These are phyloP conservation scores for Zanthoxylum bungeanum DNA, from an alignment of 345 rosid genomes.

Conservation along the genomic window DNA sequence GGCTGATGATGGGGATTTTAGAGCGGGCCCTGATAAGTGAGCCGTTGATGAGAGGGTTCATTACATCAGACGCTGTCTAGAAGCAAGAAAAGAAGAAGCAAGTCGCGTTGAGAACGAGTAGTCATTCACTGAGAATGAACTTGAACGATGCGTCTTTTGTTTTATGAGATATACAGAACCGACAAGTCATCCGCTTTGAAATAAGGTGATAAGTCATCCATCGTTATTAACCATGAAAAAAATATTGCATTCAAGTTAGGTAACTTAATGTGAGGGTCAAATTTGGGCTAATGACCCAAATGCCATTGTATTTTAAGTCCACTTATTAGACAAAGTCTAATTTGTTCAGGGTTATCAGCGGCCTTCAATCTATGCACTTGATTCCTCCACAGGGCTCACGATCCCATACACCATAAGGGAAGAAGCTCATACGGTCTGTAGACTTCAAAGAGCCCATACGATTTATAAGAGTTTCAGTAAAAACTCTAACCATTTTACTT, in stretches of 20 bases:
- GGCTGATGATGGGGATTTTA: conserved; percentile 15
- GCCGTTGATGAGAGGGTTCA: conserved; percentile 2
- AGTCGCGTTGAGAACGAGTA: background rate
- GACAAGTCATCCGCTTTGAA: background rate
- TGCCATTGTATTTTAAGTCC: no score
- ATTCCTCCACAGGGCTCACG: no score
- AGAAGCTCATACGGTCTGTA: no score
- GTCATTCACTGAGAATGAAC: background rate
- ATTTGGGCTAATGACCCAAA: no score
- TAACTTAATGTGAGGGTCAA: no score
- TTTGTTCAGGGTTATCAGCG: no score
- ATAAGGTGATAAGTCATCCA: background rate
- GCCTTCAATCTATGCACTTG: no score
- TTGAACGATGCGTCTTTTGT: background rate
- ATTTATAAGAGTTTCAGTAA: no score
- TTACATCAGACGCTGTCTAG: background rate
- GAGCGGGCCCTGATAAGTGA: conserved; percentile 6
- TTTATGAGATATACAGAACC: background rate
- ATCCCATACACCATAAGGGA: no score
- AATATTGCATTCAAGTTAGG: background rate
- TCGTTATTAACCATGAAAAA: background rate
- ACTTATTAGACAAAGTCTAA: no score
- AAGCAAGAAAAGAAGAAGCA: background rate
- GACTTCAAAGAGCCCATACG: no score
- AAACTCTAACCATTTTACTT: no score